phyloP scores from a whole-genome alignment of 2,329 filamentous ascomycete species.

The Fusarium verrucosum region DNA sequence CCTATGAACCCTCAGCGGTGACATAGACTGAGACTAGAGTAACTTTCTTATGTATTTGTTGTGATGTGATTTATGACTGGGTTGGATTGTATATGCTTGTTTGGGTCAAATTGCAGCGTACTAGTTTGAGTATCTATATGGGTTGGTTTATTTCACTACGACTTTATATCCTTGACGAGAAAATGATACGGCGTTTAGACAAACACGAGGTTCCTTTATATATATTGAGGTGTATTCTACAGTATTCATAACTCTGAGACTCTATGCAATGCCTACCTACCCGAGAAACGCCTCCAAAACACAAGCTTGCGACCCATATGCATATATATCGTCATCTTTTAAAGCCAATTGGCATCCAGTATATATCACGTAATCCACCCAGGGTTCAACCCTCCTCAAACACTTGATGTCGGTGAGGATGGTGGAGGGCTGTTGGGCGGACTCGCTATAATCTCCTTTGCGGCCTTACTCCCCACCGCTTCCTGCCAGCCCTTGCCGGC shows the following conservation, averaged over 20 bases:
- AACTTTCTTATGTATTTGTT: not conserved
- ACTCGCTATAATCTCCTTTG: conserved; percentile 25
- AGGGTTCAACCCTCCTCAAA: conserved; percentile 1
- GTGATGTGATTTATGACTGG: not conserved
- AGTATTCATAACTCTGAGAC: not conserved
- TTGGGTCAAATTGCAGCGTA: not conserved
- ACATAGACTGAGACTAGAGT: not conserved
- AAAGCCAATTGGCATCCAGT: not conserved
- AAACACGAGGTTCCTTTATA: not conserved
- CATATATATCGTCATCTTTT: conserved; percentile 1
- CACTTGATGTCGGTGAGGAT: conserved; percentile 23
- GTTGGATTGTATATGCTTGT: not conserved
- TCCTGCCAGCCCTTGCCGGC: conserved; percentile 57
- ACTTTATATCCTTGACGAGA: conserved; percentile 8
- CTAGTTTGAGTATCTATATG: not conserved
- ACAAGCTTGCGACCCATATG: conserved; percentile 6
- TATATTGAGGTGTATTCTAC: conserved; percentile 7
- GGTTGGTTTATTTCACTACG: conserved; percentile 1
- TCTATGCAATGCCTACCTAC: conserved; percentile 14
- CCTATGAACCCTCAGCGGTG: conserved; percentile 22
- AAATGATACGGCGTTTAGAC: not conserved
- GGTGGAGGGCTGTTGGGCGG: conserved; percentile 27
- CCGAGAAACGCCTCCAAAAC: conserved; percentile 19
- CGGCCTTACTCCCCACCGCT: conserved; percentile 28
- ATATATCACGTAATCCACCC: conserved; percentile 14